Conservation (phyloP, 2,329 filamentous ascomycete species). For the Cryoendolithus antarcticus region DNA sequence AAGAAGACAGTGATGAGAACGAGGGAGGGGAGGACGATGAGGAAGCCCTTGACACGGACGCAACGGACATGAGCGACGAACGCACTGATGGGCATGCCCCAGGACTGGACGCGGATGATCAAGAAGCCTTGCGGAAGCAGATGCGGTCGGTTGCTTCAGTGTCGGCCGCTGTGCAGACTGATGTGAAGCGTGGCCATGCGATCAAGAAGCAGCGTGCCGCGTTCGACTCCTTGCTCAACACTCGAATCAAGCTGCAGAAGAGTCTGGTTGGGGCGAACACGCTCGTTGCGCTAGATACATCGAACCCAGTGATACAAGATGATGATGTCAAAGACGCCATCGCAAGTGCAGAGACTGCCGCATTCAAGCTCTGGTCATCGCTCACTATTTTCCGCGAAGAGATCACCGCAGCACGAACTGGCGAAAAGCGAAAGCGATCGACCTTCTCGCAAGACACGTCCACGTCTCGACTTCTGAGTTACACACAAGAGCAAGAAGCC, state of each 20-base stretch:
- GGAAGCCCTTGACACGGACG: slow-evolving; percentile 17
- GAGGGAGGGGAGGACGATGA: slow-evolving; percentile 13
- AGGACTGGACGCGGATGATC: slow-evolving; percentile 27
- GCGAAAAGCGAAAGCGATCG: slow-evolving; percentile 48
- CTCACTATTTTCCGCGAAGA: slow-evolving; percentile 57
- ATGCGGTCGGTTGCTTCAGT: slow-evolving; percentile 53
- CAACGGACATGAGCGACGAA: slow-evolving; percentile 33
- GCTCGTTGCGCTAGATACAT: slow-evolving; percentile 31
- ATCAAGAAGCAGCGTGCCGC: slow-evolving; percentile 75
- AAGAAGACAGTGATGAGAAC: slow-evolving; percentile 26
- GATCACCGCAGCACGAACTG: slow-evolving; percentile 40
- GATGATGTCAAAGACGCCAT: slow-evolving; percentile 34
- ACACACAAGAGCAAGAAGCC: slow-evolving; percentile 55
- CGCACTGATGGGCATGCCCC: slow-evolving; percentile 28
- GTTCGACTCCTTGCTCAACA: slow-evolving; percentile 80
- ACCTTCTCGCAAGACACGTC: slow-evolving; percentile 43
- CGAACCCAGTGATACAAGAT: slow-evolving; percentile 8
- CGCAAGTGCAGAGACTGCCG: slow-evolving; percentile 73
- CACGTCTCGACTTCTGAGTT: slow-evolving; percentile 57
- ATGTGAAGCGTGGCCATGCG: slow-evolving; percentile 73
- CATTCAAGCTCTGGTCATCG: slow-evolving; percentile 72
- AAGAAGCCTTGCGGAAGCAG: slow-evolving; percentile 29
- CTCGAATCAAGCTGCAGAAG: slow-evolving; percentile 87
- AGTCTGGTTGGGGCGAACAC: slow-evolving; percentile 74
- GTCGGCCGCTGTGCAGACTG: slow-evolving; percentile 56